Evolutionary conservation across 2,329 filamentous ascomycete genomes (phyloP), one percentile per base, ranked within the genome.

Genomic region (Diplodia scrobiculata): DNA sequence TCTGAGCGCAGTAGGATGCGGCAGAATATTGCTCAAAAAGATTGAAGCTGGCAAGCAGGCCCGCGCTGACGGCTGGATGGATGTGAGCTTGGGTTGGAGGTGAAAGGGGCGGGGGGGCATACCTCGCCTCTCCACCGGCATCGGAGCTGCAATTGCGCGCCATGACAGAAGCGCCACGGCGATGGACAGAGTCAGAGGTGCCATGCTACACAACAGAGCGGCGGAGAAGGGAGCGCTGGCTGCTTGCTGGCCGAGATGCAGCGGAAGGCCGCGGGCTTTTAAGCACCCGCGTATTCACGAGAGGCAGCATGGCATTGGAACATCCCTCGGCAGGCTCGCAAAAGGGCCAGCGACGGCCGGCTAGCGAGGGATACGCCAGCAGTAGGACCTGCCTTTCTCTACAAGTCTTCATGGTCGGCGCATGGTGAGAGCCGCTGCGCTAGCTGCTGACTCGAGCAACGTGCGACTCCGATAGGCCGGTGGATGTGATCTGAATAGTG

Each of bases 1-100:
- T 82, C 50, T 67, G 69, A 1, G 73, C 67, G 70, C 80, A 83
- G 69, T 82, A 82, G 19, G 80, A 74, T 11, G 81, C 80, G 4
- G 79, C 80, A 5, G 80, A 74, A 69, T 80, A 83, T 66, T 83
- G 76, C 36, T 79, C 77, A 5, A 66, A 54, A 54, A 67, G 45
- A 10, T 66, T 51, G 48, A 67, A 63, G 3, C 38, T 66, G 6
- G 66, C 55, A 19, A 67, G 52, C 27, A 67, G 9, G 45, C 45
- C 47, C 19, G 66, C 47, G 21, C 54, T 62, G 17, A 67, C n/a
- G n/a, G 66, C 66, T 67, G 34, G 17, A 14, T 6, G 2, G 21
- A 4, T 19, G 34, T 64, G 48, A 64, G 60, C 25, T 53, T 19
- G 14, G 21, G 34, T 47, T 64, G 17, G n/a, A 32, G 2, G 50